phyloP scores from a whole-genome alignment of 1,139 yeast genomes.

The Kurtzmaniella quercitrusa region DNA sequence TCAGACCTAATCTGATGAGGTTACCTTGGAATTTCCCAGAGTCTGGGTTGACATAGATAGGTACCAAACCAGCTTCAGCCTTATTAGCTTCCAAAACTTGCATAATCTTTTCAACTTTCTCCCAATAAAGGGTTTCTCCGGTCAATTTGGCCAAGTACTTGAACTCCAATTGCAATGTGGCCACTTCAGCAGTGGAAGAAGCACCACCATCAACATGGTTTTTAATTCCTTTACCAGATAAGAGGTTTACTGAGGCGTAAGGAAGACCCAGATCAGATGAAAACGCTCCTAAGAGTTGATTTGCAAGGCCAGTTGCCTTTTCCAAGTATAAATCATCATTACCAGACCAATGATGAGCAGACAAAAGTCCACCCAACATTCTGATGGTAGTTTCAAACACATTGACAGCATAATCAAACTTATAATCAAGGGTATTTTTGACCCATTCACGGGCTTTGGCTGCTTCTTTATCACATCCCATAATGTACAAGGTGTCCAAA shows the following conservation, averaged over 20 bases:
- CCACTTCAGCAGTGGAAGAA: constrained; percentile 84
- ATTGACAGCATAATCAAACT: constrained; percentile 69
- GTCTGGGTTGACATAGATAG: constrained; percentile 73
- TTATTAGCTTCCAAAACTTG: constrained; percentile 50
- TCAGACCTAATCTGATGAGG: constrained; percentile 74
- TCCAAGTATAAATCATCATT: constrained; percentile 65
- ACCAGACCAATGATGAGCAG: constrained; percentile 70
- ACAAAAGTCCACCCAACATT: constrained; percentile 86
- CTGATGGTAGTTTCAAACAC: constrained; percentile 91
- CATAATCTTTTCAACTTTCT: constrained; percentile 70
- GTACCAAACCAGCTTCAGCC: constrained; percentile 76
- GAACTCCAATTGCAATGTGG: constrained; percentile 85
- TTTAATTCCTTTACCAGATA: constrained; percentile 54
- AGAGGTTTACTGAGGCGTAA: constrained; percentile 71
- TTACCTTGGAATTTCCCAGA: constrained; percentile 65
- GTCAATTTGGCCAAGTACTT: constrained; percentile 78
- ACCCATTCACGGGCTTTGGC: constrained; percentile 73
- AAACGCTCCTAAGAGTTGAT: constrained; percentile 64
- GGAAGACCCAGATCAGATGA: constrained; percentile 67
- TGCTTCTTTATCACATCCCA: constrained; percentile 71
- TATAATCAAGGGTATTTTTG: constrained; percentile 41
- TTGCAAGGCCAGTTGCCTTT: constrained; percentile 73
- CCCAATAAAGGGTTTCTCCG: constrained; percentile 78
- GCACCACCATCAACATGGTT: constrained; percentile 63
- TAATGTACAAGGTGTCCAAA: constrained; percentile 75